Evolutionary conservation across 2,329 filamentous ascomycete species (phyloP).

Genomic region (Fusarium nurragi): DNA sequence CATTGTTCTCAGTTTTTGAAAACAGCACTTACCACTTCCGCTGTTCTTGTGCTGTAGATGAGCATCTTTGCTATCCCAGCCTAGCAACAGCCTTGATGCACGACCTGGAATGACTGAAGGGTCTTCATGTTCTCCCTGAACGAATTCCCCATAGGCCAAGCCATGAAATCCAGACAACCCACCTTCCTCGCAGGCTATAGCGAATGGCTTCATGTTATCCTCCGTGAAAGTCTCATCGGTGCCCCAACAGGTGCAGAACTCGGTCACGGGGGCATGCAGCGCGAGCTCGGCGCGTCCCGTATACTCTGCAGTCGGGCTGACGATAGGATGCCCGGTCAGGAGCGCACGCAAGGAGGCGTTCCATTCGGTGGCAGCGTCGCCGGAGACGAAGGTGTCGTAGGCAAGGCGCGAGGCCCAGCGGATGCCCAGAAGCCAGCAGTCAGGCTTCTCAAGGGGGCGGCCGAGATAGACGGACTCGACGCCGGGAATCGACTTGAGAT

Average conservation of each 20-base stretch:
- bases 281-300: conserved; percentile 39
- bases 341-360: conserved; percentile 50
- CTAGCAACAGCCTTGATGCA: conserved; percentile 49
- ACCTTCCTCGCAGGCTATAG: conserved; percentile 35
- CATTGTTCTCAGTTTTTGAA: background rate
- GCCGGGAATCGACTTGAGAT: conserved; percentile 47
- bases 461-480: conserved; percentile 49
- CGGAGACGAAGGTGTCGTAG: conserved; percentile 53
- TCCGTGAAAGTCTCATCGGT: conserved; percentile 46
- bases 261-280: conserved; percentile 51
- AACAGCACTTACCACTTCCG: conserved; percentile 42
- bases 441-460: conserved; percentile 48
- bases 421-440: conserved; percentile 47
- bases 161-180: conserved; percentile 46
- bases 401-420: conserved; percentile 49
- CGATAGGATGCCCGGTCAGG: conserved; percentile 41
- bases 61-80: conserved; percentile 54
- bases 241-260: conserved; percentile 51
- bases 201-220: conserved; percentile 46
- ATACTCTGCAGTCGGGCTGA: conserved; percentile 35
- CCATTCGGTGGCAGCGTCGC: conserved; percentile 54
- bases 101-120: conserved; percentile 44
- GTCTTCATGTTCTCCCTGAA: conserved; percentile 43
- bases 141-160: conserved; percentile 48
- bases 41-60: conserved; percentile 49